Conservation (phyloP, 768 basidiomycete species). For the Fibroporia radiculosa region DNA sequence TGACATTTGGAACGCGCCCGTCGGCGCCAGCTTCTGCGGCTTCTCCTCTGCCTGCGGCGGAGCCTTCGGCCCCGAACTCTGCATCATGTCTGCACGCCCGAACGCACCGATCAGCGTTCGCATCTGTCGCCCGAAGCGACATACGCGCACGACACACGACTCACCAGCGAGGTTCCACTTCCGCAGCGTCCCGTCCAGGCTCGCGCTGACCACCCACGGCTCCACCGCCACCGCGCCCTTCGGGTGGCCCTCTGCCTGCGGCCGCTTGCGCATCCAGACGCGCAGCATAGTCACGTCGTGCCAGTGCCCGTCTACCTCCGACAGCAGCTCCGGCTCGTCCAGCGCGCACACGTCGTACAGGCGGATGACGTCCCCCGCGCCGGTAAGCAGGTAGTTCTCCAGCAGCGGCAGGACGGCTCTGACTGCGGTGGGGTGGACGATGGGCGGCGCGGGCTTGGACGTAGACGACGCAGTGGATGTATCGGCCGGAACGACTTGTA, state of each 20-base stretch:
- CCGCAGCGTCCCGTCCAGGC: constrained; percentile 83
- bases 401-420: constrained; percentile 66
- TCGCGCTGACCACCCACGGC: constrained; percentile 76
- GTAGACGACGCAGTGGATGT: constrained; percentile 8
- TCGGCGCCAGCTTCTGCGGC: too few relatives aligned
- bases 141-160: constrained; percentile 3
- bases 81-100: too few relatives aligned
- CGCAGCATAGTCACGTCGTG: constrained; percentile 77
- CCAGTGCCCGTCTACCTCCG: constrained; percentile 80
- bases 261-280: constrained; percentile 51
- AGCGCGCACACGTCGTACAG: constrained; percentile 69
- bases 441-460: constrained; percentile 36
- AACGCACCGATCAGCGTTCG: neutral
- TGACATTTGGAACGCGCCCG: constrained; percentile 42
- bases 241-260: constrained; percentile 34
- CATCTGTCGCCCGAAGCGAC: neutral
- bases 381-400: constrained; percentile 75
- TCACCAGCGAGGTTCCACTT: constrained; percentile 70
- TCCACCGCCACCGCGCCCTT: constrained; percentile 45
- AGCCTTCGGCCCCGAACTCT: neutral
- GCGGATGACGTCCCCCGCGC: constrained; percentile 75
- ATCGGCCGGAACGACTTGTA: constrained; percentile 46
- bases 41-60: too few relatives aligned
- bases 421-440: constrained; percentile 56
- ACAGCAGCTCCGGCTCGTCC: constrained; percentile 63